Conservation (phyloP, 495 filamentous ascomycete species). For the Tuber microsphaerosporum region DNA sequence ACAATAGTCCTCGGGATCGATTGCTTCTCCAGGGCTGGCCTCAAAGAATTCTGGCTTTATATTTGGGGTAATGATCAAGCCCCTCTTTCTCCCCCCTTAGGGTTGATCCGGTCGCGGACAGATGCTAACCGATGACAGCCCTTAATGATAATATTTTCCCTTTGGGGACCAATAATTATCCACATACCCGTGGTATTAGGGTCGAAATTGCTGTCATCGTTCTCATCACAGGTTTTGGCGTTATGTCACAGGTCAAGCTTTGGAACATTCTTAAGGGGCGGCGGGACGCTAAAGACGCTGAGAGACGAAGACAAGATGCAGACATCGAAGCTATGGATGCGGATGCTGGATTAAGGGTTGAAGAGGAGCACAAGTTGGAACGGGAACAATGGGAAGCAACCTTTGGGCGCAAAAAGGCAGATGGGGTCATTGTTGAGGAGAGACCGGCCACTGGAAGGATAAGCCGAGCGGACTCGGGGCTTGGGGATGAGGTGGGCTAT, state of each 20-base stretch:
- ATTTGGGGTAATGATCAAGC: slow-evolving; percentile 62
- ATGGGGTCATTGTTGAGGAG: slow-evolving; percentile 27
- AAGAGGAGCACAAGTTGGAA: slow-evolving; percentile 61
- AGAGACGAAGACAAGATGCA: slow-evolving; percentile 52
- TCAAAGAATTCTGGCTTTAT: slow-evolving; percentile 95
- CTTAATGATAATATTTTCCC: slow-evolving; percentile 78
- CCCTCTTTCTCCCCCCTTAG: neutral
- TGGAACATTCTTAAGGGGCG: slow-evolving; percentile 81
- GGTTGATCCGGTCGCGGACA: neutral
- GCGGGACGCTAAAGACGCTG: slow-evolving; percentile 55
- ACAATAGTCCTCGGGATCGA: slow-evolving; percentile 76
- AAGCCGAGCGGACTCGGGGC: slow-evolving; percentile 37
- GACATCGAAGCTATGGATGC: slow-evolving; percentile 64
- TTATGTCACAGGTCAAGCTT: slow-evolving; percentile 75
- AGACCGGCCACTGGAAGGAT: slow-evolving; percentile 36
- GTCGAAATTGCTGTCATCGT: slow-evolving; percentile 78
- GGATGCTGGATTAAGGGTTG: slow-evolving; percentile 58
- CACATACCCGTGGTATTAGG: slow-evolving; percentile 74
- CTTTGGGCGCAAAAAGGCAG: slow-evolving; percentile 54
- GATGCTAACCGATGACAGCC: slow-evolving; percentile 43
- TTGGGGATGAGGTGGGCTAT: slow-evolving; percentile 38
- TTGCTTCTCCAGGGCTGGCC: slow-evolving; percentile 77
- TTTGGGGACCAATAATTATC: slow-evolving; percentile 65
- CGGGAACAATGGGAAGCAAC: slow-evolving; percentile 70
- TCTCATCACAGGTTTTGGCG: slow-evolving; percentile 63